Evolutionary conservation across 106 monocot genomes (phyloP), one percentile per base, ranked within the genome.

Genomic region (Dendrobium officinale): DNA sequence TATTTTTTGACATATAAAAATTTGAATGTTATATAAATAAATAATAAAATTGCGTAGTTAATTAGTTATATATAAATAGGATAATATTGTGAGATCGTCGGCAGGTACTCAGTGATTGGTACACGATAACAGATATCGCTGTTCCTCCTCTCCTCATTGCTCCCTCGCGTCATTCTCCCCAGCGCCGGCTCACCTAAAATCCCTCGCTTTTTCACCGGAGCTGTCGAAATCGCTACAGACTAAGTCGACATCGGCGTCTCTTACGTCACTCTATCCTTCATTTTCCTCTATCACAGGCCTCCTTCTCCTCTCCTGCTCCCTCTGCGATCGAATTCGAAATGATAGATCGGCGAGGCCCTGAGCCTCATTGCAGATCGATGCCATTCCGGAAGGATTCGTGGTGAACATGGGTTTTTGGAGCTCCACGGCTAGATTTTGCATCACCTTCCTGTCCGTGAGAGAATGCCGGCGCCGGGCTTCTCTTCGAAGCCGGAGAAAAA

Each of bases 401-500:
- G 8, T 54, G 22, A 43, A 31, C 67, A 56, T 75, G 80, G 84
- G 37, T 61, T 75, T 31, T 19, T 37, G 29, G 29, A 33, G 70
- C 15, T 70, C 33, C 15, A 47, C 66, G 27, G 10, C 33, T 79
- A 17, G 48, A 1, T 79, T 2, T 31, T 27, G 20, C 3, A 77
- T 20, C 18, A 10, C 3, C 24, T 47, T 29, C 26, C 76, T 76
- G 1, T 10, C 37, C 9, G 26, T 16, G 72, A 48, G 56, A 77
- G 84, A 54, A 93, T 93, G 90, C 86, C 90, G 37, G 81, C 84
- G 31, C 67, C 88, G 37, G 82, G 85, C 56, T 91, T 80, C 61
- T 80, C 88, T 40, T 84, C 85, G 47, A 90, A 85, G 80, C 78
- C 90, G 78, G 92, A 82, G 78, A 86, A 81, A 84, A 85, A 84